Conservation (phyloP, 2,329 filamentous ascomycete genomes). For the Elsinoe ampelina region DNA sequence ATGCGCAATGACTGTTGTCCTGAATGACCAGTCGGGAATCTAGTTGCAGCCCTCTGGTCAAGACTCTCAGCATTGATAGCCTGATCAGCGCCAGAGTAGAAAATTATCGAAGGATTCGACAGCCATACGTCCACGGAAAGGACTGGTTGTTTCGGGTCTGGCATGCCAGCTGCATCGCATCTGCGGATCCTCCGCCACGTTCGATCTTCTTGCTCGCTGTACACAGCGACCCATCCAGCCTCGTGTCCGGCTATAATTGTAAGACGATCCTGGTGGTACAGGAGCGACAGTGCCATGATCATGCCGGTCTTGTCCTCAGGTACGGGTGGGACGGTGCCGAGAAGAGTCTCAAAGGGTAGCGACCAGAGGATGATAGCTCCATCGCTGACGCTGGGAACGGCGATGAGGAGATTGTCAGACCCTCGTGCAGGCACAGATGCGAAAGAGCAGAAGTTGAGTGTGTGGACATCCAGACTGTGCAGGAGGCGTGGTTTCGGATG, state of each 20-base stretch:
- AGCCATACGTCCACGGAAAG: constrained; percentile 49
- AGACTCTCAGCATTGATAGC: constrained; percentile 68
- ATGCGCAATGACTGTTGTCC: constrained; percentile 77
- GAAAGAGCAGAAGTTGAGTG: constrained; percentile 91
- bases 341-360: constrained; percentile 63
- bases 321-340: constrained; percentile 48
- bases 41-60: constrained; percentile 25
- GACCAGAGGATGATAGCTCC: constrained; percentile 69
- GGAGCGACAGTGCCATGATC: constrained; percentile 71
- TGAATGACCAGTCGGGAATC: constrained; percentile 67
- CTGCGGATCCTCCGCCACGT: background rate
- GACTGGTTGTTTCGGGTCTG: constrained; percentile 59
- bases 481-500: constrained; percentile 70
- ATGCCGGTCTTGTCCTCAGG: constrained; percentile 51
- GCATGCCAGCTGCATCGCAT: constrained; percentile 23
- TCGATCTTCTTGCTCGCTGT: constrained; percentile 24
- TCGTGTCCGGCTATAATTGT: constrained; percentile 73
- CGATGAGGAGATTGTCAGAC: constrained; percentile 48
- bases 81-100: constrained; percentile 77
- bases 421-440: constrained; percentile 27
- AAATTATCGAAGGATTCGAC: constrained; percentile 46
- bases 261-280: constrained; percentile 38
- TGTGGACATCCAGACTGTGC: constrained; percentile 75
- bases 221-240: constrained; percentile 60
- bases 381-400: constrained; percentile 55